Evolutionary conservation across 371 early-diverging fungal species (phyloP).

Genomic region (Chytridium lagenaria): DNA sequence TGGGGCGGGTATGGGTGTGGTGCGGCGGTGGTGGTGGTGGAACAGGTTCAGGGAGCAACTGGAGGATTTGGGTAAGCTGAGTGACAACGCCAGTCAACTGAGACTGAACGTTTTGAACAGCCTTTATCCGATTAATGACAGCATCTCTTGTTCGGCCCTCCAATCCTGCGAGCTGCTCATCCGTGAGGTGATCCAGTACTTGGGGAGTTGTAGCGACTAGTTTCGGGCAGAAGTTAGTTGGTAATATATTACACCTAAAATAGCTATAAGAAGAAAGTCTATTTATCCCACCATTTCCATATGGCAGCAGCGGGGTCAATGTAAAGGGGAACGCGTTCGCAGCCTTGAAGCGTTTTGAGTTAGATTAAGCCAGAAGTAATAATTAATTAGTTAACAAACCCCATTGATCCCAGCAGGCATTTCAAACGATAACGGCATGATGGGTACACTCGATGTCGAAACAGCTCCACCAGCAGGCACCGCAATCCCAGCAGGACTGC

Average conservation of each 20-base stretch:
- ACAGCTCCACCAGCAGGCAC: not conserved
- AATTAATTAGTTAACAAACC: constrained; percentile 1
- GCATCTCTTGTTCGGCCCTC: constrained; percentile 65
- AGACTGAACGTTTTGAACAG: constrained; percentile 64
- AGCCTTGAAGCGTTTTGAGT: not conserved
- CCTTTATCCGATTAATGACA: constrained; percentile 62
- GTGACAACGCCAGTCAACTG: constrained; percentile 70
- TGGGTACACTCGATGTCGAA: not conserved
- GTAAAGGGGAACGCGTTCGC: constrained; percentile 25
- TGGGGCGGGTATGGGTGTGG: too few species aligned
- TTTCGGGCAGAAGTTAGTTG: not conserved
- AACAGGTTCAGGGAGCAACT: constrained; percentile 29
- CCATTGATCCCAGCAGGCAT: not conserved
- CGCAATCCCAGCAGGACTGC: not conserved
- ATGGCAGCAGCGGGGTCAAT: constrained; percentile 25
- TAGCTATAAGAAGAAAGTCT: not conserved
- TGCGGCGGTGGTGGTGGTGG: too few species aligned
- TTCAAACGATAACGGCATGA: not conserved
- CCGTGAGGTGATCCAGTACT: constrained; percentile 55
- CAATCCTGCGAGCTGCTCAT: constrained; percentile 62
- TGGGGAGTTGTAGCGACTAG: not conserved
- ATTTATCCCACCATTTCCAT: not conserved
- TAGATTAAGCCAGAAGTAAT: not conserved
- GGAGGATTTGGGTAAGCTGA: constrained; percentile 59
- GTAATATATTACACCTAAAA: not conserved